phyloP scores from a whole-genome alignment of 192 early-diverging fungal species.

The Linnemannia zychae region DNA sequence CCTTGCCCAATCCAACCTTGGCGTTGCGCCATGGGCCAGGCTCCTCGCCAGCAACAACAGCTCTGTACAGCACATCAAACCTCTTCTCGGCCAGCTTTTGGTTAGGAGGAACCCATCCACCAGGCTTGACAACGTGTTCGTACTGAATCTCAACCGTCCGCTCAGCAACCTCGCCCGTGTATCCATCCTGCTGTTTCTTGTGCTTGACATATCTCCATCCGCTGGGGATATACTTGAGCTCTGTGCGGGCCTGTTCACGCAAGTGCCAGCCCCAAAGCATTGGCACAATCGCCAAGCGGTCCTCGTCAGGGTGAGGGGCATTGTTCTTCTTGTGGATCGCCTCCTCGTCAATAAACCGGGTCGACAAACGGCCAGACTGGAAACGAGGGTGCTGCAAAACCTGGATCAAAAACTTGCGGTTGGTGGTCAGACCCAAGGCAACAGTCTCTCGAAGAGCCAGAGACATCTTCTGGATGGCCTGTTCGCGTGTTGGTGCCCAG shows the following conservation, averaged over 20 bases:
- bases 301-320: constrained; percentile 33
- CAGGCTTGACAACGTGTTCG: constrained; percentile 49
- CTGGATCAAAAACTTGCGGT: constrained; percentile 67
- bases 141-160: constrained; percentile 62
- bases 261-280: constrained; percentile 67
- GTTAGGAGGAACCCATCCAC: constrained; percentile 48
- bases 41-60: constrained; percentile 39
- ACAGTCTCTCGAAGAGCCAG: constrained; percentile 60
- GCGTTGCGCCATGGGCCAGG: constrained; percentile 44
- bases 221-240: constrained; percentile 58
- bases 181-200: constrained; percentile 57
- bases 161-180: constrained; percentile 45
- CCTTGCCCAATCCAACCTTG: constrained; percentile 47
- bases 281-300: constrained; percentile 55
- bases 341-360: constrained; percentile 61
- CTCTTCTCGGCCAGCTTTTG: constrained; percentile 56
- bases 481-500: constrained; percentile 68
- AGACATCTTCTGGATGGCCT: constrained; percentile 62
- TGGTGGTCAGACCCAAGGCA: constrained; percentile 69
- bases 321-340: constrained; percentile 48
- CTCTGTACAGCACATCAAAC: constrained; percentile 49
- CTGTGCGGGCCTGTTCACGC: constrained; percentile 58
- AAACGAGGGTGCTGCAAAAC: constrained; percentile 65
- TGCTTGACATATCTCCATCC: constrained; percentile 67
- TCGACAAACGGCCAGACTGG: constrained; percentile 61